Base-by-base conservation (phyloP, 192 early-diverging fungal genomes). In the Endogone sp. region DNA sequence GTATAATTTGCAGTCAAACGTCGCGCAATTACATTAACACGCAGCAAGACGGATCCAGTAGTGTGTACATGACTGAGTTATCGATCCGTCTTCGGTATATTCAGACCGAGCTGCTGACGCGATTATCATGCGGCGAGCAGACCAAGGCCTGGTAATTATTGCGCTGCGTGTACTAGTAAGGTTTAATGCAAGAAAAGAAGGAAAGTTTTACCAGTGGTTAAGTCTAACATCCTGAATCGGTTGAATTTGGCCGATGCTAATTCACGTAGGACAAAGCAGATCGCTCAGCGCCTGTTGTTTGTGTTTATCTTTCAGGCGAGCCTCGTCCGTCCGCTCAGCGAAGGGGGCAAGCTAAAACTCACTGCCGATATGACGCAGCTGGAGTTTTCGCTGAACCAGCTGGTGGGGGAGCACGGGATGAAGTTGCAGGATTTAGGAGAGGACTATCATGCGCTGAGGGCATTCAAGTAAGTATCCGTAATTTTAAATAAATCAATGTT, bases 331-430 rank as follows among this genome's bases (percentile, higher is more conserved):
- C 85, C 89, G 3, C 59, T 87, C 11, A 85, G 76, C 58, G 89
- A 92, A 64, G 67, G 66, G 2, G 88, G 89, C 37, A 90, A 89
- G 65, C 73, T 90, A 24, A 83, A 87, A 65, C 76, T 92, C 31
- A 86, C 88, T 26, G 74, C 76, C 44, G 91, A 92, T 70, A 84
- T 92, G 81, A 86, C 88, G 10, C 89, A 92, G 67, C 72, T 92
- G 24, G 91, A 92, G 67, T 91, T 88, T 73, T 80, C 75, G 3
- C 64, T 90, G 8, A 89, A 74, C 69, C 87, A 90, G 68, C 86
- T 85, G 74, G 67, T 92, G 37, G 67, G 72, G 37, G 83, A 85
- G 20, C 75, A 76, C 66, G 82, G 87, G 13, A 68, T 84, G 66
- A 86, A 83, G 64, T 71, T 89, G 26, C 88, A 90, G 23, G 86